Evolutionary conservation across 768 basidiomycete species (phyloP), one percentile per base, ranked within the genome.

Genomic region (Filobasidium wieringae): DNA sequence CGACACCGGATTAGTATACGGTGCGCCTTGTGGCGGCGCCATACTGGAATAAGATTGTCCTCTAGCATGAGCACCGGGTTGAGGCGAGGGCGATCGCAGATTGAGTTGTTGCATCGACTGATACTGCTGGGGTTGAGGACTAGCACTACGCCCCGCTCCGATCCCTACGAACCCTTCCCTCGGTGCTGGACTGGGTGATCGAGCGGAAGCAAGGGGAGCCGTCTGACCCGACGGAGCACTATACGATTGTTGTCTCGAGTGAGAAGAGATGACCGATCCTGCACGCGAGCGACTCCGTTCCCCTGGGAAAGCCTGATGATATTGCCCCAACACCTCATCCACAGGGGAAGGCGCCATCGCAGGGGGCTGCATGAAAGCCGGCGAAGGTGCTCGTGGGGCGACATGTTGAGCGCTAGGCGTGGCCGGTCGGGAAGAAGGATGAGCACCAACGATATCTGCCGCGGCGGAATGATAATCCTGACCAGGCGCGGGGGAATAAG

Each of bases 221-320:
- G 45, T 14, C 27, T 57, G 47, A 34, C 32, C 51, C 33, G 51
- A 64, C 29, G 19, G 22, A 14, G 43, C 43, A 14, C 29, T 47
- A 27, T 22, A 47, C 4, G 43, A 47, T 22, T 47, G 43, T 27
- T 47, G 43, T 63, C 70, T 37, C n/a, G 67, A 69, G 53, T 51
- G 52, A 40, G 58, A n/a, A 14, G 62, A 63, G 26, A 40, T 22
- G 58, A 67, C 64, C 14, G 70, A 70, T 14, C 65, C 63, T 0
- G 70, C 66, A 52, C 69, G 59, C 14, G 67, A 66, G 24, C 66
- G 55, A 17, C 53, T 51, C 22, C 69, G 57, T 70, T 95, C 92
- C 3, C 89, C 91, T 7, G 91, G 92, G 69, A 96, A 80, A 0
- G 84, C 81, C 66, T 90, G 88, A 27, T 84, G 81, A 67, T 96